A percentile compares a stretch with the other conserved stretches of the same genome.
These are phyloP conservation scores for Nothophytophthora sp. DNA, from an alignment of 352 stramenopile species.

Conservation along the genomic window DNA sequence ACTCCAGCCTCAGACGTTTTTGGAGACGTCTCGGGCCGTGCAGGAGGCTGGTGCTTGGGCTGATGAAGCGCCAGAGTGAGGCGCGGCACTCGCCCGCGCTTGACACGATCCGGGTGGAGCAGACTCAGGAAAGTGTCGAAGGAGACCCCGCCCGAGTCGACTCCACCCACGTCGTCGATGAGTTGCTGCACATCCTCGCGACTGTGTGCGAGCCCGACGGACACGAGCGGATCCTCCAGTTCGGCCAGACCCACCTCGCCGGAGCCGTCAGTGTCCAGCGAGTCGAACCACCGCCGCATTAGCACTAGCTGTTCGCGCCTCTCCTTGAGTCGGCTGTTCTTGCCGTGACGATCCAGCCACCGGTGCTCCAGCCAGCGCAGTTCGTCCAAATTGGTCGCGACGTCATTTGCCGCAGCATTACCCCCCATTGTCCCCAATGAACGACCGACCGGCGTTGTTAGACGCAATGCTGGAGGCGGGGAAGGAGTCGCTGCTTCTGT, in stretches of 20 bases:
- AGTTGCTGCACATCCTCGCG: constrained; percentile 75
- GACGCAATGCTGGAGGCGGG: neutral
- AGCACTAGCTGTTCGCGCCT: constrained; percentile 66
- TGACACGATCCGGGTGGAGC: constrained; percentile 63
- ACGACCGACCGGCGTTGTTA: too few species aligned
- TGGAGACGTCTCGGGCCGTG: constrained; percentile 1
- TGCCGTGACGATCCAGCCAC: constrained; percentile 78
- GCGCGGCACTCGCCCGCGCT: constrained; percentile 22
- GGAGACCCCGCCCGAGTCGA: constrained; percentile 65
- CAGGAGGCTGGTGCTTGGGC: constrained; percentile 35
- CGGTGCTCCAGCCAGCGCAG: constrained; percentile 77
- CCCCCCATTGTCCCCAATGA: neutral
- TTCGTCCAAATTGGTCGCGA: constrained; percentile 56
- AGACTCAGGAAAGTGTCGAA: constrained; percentile 76
- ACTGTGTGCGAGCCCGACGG: constrained; percentile 72
- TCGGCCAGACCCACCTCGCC: constrained; percentile 84
- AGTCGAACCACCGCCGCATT: constrained; percentile 85
- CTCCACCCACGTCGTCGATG: constrained; percentile 70
- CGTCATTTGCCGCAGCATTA: constrained; percentile 1
- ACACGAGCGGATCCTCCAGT: constrained; percentile 88
- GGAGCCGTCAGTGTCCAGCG: constrained; percentile 81
- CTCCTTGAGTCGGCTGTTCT: constrained; percentile 68
- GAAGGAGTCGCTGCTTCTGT: neutral
- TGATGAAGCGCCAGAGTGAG: constrained; percentile 35
- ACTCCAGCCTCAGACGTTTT: constrained; percentile 6